A percentile compares a stretch with the other conserved stretches of the same genome.
Evolutionary conservation across 2,329 filamentous ascomycete genomes (phyloP).

Genomic region (Neonectria faginata): DNA sequence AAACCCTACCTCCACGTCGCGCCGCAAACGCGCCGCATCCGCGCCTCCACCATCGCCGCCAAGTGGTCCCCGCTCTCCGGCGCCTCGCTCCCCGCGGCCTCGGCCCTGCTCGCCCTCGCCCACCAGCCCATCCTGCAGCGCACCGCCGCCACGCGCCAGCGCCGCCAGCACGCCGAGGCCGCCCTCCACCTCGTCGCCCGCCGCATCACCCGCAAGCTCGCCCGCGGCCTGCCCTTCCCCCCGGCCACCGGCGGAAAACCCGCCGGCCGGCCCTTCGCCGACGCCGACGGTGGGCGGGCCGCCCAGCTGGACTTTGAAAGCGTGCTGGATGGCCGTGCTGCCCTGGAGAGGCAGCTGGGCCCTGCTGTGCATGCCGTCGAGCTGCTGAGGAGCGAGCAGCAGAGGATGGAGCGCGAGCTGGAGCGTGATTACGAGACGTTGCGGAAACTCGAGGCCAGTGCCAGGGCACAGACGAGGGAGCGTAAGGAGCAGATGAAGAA

Average conservation of each 20-base stretch:
- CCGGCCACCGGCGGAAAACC: conserved; percentile 51
- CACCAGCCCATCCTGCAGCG: conserved; percentile 72
- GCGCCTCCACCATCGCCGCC: conserved; percentile 73
- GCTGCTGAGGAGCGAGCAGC: conserved; percentile 69
- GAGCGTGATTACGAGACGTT: conserved; percentile 67
- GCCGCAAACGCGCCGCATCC: conserved; percentile 64
- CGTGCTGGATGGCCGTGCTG: conserved; percentile 68
- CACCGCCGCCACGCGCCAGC: conserved; percentile 60
- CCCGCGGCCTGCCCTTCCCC: conserved; percentile 74
- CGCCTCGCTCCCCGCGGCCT: conserved; percentile 66
- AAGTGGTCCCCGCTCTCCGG: conserved; percentile 73
- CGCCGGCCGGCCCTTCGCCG: conserved; percentile 29
- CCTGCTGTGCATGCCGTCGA: conserved; percentile 72
- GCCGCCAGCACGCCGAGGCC: conserved; percentile 65
- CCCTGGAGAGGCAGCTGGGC: conserved; percentile 69
- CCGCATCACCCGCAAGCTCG: conserved; percentile 68
- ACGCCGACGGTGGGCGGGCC: conserved; percentile 59
- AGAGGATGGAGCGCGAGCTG: conserved; percentile 66
- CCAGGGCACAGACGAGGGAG: conserved; percentile 63
- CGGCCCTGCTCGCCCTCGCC: conserved; percentile 66
- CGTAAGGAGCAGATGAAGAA: conserved; percentile 63
- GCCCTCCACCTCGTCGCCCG: conserved; percentile 67
- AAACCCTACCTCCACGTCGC: conserved; percentile 63
- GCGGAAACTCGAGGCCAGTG: conserved; percentile 65
- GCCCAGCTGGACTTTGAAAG: conserved; percentile 75